Percentiles rank a stretch among this genome's conserved stretches.
These are phyloP conservation scores for Rhizophagus sp. DNA, from an alignment of 192 early-diverging fungal genomes.

Conservation along the genomic window DNA sequence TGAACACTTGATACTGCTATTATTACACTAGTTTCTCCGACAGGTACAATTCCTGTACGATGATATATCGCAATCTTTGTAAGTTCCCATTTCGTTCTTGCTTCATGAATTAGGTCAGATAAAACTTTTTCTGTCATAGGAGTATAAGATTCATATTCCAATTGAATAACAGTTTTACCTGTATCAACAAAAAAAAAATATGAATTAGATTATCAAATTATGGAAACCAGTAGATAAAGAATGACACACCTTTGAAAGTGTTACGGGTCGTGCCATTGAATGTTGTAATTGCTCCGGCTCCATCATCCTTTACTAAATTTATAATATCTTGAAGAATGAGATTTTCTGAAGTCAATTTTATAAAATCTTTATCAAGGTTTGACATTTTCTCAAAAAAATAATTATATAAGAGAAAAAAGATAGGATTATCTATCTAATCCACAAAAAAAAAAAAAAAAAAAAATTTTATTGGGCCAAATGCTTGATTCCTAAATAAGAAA, in stretches of 20 bases:
- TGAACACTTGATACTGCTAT: constrained; percentile 82
- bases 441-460: too few species aligned
- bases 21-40: constrained; percentile 79
- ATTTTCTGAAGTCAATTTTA: constrained; percentile 57
- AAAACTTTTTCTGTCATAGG: constrained; percentile 83
- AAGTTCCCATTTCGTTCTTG: constrained; percentile 66
- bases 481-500: too few species aligned
- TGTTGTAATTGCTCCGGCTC: constrained; percentile 84
- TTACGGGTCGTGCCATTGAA: constrained; percentile 89
- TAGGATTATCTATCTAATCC: too few species aligned
- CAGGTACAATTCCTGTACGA: constrained; percentile 74
- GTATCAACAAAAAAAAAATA: background rate
- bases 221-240: background rate
- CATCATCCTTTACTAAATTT: constrained; percentile 63
- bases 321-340: constrained; percentile 61
- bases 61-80: constrained; percentile 77
- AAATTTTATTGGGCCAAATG: too few species aligned
- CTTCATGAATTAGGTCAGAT: constrained; percentile 57
- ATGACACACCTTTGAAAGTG: constrained; percentile 69
- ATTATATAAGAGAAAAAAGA: background rate
- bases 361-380: constrained; percentile 35
- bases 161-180: constrained; percentile 67
- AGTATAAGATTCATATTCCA: constrained; percentile 88
- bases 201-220: constrained; percentile 1
- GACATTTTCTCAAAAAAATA: background rate